Evolutionary conservation across 257 asterid species (phyloP).

Genomic region (Ilex asprella): DNA sequence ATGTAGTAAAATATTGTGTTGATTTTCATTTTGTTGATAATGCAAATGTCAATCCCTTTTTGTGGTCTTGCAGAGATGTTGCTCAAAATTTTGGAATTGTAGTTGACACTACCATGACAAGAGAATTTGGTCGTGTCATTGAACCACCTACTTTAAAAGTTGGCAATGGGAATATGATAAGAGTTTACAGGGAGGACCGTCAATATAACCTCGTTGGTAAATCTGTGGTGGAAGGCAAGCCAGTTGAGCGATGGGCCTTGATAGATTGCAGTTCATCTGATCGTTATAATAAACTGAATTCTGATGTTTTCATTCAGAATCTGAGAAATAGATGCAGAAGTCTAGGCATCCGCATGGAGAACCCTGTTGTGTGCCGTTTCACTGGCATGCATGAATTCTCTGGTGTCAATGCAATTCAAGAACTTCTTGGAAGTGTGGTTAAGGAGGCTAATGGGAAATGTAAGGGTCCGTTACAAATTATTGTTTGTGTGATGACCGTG

Average conservation of each 20-base stretch:
- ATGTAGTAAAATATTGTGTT: too few relatives aligned
- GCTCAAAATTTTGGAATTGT: conserved; percentile 32
- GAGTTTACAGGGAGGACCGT: conserved; percentile 42
- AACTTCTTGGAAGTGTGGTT: conserved; percentile 25
- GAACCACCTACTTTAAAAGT: conserved; percentile 51
- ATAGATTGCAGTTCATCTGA: conserved; percentile 33
- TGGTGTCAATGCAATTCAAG: conserved; percentile 21
- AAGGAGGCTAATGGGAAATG: conserved; percentile 8
- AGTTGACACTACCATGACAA: conserved; percentile 42
- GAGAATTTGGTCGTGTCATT: conserved; percentile 53
- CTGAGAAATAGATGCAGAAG: conserved; percentile 26
- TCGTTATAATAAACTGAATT: conserved; percentile 1
- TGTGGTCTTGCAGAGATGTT: conserved; percentile 13
- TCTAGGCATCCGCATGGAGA: conserved; percentile 42
- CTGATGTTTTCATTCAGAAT: conserved; percentile 12
- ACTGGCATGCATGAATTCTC: conserved; percentile 34
- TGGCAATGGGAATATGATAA: conserved; percentile 26
- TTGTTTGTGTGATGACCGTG: conserved; percentile 48
- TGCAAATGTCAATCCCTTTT: not conserved
- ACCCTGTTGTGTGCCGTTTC: conserved; percentile 18
- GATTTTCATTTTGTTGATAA: too few relatives aligned
- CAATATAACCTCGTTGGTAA: conserved; percentile 58
- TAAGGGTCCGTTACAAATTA: conserved; percentile 36
- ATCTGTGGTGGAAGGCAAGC: conserved; percentile 35
- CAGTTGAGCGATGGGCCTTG: conserved; percentile 56